A percentile compares a stretch with the other conserved stretches of the same genome.
These are phyloP conservation scores for Parasitella parasitica DNA, from an alignment of 371 early-diverging fungal species.

Conservation along the genomic window DNA sequence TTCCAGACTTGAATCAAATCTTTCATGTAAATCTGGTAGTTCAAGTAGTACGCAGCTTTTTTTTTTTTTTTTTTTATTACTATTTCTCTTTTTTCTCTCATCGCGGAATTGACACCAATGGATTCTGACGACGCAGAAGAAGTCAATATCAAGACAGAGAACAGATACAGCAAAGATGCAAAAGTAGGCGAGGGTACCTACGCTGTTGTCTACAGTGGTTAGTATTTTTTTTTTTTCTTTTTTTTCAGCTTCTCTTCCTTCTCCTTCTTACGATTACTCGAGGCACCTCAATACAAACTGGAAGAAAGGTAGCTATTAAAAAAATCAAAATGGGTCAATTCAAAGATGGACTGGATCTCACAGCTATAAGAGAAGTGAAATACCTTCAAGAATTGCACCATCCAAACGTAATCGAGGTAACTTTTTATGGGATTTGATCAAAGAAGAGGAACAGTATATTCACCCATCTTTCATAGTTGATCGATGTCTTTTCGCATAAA, in stretches of 20 bases:
- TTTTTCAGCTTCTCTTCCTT: not conserved
- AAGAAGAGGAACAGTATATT: no score
- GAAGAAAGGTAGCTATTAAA: conserved; percentile 87
- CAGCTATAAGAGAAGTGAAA: conserved; percentile 98
- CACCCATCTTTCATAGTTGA: conserved; percentile 68
- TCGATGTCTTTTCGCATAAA: conserved; percentile 95
- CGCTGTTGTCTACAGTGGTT: conserved; percentile 90
- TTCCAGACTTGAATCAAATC: not conserved
- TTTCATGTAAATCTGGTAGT: not conserved
- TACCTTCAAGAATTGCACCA: conserved; percentile 91
- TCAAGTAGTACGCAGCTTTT: not conserved
- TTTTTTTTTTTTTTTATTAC: no score
- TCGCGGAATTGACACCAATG: conserved; percentile 9
- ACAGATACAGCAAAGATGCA: conserved; percentile 73
- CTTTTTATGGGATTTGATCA: not conserved
- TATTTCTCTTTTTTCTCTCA: no score
- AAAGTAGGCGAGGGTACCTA: conserved; percentile 97
- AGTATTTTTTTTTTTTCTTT: not conserved
- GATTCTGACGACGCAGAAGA: conserved; percentile 53
- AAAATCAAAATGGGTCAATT: conserved; percentile 92
- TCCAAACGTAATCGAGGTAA: conserved; percentile 88
- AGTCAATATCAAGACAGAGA: conserved; percentile 60
- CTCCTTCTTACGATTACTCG: no score
- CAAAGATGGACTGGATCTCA: conserved; percentile 90
- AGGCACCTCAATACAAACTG: conserved; percentile 57